phyloP scores from a whole-genome alignment of 2,329 filamentous ascomycete genomes.

The Cucurbitaria berberidis region DNA sequence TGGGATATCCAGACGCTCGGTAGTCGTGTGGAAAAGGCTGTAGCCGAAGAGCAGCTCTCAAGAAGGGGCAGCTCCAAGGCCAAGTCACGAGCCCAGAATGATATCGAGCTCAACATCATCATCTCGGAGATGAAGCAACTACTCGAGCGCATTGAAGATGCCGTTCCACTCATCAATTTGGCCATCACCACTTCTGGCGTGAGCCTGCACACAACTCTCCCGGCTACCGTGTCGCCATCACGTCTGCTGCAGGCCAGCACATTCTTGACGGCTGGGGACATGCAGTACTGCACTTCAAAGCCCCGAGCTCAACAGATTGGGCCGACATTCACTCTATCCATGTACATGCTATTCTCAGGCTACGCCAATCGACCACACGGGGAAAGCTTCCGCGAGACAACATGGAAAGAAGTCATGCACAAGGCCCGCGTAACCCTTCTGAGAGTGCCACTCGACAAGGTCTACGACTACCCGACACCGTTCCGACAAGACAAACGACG shows the following conservation, averaged over 20 bases:
- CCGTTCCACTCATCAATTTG: slow-evolving; percentile 88
- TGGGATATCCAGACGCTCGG: slow-evolving; percentile 83
- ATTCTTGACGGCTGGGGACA: slow-evolving; percentile 85
- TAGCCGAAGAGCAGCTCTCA: slow-evolving; percentile 64
- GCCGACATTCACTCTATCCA: slow-evolving; percentile 80
- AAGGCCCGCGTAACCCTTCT: slow-evolving; percentile 85
- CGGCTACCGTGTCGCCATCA: slow-evolving; percentile 85
- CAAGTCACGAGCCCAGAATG: slow-evolving; percentile 62
- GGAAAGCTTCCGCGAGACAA: slow-evolving; percentile 67
- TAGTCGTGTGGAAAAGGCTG: slow-evolving; percentile 73
- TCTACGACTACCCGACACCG: slow-evolving; percentile 54
- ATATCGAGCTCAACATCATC: slow-evolving; percentile 71
- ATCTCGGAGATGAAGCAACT: slow-evolving; percentile 77
- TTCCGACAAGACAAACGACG: slow-evolving; percentile 23
- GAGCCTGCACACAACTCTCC: slow-evolving; percentile 78
- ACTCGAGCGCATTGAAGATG: slow-evolving; percentile 81
- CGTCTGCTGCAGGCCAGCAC: slow-evolving; percentile 91
- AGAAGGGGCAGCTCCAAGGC: slow-evolving; percentile 53
- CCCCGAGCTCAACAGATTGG: slow-evolving; percentile 78
- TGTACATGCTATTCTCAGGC: slow-evolving; percentile 94
- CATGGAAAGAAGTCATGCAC: slow-evolving; percentile 97
- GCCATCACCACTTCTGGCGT: slow-evolving; percentile 94
- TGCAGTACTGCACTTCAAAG: slow-evolving; percentile 73
- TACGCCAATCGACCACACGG: slow-evolving; percentile 67
- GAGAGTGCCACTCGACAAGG: slow-evolving; percentile 67